Conservation (phyloP, 1,284 basidiomycete genomes). For the Austroboletus rostrupii region DNA sequence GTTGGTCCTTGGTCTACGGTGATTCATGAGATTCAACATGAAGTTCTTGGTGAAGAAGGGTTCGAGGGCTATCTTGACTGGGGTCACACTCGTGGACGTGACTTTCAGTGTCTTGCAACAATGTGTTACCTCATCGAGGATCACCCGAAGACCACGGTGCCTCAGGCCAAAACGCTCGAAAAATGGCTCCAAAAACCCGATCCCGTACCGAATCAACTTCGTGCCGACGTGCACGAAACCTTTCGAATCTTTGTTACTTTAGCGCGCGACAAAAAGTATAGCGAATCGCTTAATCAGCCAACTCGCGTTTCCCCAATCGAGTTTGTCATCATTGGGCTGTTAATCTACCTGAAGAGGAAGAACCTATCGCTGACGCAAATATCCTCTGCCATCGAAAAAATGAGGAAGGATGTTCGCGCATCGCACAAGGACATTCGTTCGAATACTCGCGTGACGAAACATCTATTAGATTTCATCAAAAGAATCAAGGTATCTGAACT, state of each 20-base stretch:
- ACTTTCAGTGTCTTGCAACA: constrained; percentile 44
- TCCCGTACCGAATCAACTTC: constrained; percentile 29
- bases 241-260: constrained; percentile 42
- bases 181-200: constrained; percentile 37
- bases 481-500: constrained; percentile 32
- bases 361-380: constrained; percentile 39
- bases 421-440: constrained; percentile 40
- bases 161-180: constrained; percentile 34
- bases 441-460: constrained; percentile 39
- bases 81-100: constrained; percentile 44
- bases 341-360: constrained; percentile 38
- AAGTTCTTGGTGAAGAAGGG: constrained; percentile 38
- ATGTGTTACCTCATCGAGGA: constrained; percentile 41
- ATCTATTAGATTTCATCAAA: constrained; percentile 39
- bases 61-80: constrained; percentile 44
- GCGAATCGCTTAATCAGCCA: constrained; percentile 36
- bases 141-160: constrained; percentile 31
- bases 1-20: constrained; percentile 40
- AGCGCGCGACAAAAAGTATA: constrained; percentile 35
- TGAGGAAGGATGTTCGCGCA: constrained; percentile 42
- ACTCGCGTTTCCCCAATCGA: constrained; percentile 45
- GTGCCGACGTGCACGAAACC: constrained; percentile 34
- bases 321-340: constrained; percentile 45
- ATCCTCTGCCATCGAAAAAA: constrained; percentile 37
- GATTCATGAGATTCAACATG: constrained; percentile 39